Conservation (phyloP, 129 eudicot genomes). For the Arctium lappa region DNA sequence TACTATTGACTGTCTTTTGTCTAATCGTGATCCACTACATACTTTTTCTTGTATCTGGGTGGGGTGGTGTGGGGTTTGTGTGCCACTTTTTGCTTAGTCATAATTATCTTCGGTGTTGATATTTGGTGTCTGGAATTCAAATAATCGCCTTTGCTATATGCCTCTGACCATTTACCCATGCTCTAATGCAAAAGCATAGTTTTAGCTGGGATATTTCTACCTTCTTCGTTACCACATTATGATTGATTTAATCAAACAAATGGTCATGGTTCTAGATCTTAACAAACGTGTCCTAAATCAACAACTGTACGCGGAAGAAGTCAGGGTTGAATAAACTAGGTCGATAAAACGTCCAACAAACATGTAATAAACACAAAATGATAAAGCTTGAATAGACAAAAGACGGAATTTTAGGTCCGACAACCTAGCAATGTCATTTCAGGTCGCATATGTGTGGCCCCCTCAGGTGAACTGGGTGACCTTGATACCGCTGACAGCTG, state of each 20-base stretch:
- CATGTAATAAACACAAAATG: background rate
- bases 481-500: too few relatives aligned
- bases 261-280: background rate
- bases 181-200: background rate
- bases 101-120: background rate
- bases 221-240: background rate
- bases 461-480: too few relatives aligned
- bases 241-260: background rate
- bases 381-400: too few relatives aligned
- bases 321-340: background rate
- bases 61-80: background rate
- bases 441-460: too few relatives aligned
- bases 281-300: background rate
- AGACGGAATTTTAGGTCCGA: too few relatives aligned
- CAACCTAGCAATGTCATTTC: too few relatives aligned
- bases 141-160: background rate
- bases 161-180: background rate
- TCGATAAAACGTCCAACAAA: background rate
- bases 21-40: background rate
- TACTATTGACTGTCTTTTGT: background rate
- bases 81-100: background rate
- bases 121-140: background rate
- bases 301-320: background rate
- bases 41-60: background rate
- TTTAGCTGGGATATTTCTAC: background rate